phyloP scores from a whole-genome alignment of 768 basidiomycete genomes.

The Mycena epipterygia region DNA sequence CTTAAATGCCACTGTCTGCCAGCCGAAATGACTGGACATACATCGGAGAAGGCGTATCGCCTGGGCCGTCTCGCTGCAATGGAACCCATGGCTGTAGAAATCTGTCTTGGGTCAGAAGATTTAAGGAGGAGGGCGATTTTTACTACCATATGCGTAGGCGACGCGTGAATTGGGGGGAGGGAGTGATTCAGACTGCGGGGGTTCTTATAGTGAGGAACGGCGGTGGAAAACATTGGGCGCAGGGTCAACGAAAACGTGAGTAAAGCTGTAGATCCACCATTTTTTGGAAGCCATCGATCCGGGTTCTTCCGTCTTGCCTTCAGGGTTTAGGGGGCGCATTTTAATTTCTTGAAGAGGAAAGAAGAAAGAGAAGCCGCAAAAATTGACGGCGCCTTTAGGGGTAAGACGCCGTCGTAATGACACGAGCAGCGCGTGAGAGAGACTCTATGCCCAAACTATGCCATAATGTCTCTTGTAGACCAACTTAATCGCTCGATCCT shows the following conservation, averaged over 20 bases:
- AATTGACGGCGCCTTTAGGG: not conserved
- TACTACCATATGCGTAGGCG: not conserved
- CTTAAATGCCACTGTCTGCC: too few relatives aligned
- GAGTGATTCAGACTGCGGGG: not conserved
- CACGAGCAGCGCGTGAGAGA: not conserved
- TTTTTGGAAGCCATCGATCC: not conserved
- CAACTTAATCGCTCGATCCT: not conserved
- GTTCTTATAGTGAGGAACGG: conserved; percentile 7
- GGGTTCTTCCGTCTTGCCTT: not conserved
- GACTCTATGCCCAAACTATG: not conserved
- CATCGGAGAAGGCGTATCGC: conserved; percentile 27
- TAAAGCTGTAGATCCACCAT: conserved; percentile 12
- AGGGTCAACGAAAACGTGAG: not conserved
- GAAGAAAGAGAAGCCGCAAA: not conserved
- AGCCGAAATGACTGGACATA: not conserved
- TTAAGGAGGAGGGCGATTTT: not conserved
- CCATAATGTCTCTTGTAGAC: not conserved
- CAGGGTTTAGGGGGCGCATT: not conserved
- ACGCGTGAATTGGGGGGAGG: not conserved
- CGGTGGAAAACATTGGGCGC: not conserved
- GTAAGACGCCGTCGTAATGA: not conserved
- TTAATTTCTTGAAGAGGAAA: not conserved
- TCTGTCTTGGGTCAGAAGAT: not conserved
- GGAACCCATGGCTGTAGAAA: not conserved
- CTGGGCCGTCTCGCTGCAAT: conserved; percentile 1